Conservation (phyloP, 176 grass and related monocot species). For the Areca catechu region DNA sequence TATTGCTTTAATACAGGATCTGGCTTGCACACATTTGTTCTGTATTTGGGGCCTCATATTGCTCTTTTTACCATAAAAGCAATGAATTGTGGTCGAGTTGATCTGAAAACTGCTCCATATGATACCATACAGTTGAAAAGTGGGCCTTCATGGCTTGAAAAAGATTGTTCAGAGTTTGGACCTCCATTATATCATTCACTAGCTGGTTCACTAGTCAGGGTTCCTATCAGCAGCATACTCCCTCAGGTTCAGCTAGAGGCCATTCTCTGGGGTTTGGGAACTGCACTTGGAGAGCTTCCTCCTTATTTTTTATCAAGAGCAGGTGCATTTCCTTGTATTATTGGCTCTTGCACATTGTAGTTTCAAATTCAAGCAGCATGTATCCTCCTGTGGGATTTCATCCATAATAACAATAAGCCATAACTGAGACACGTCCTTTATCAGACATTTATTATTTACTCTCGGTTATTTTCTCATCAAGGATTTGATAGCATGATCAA, state of each 20-base stretch:
- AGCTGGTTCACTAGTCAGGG: conserved; percentile 47
- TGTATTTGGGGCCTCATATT: conserved; percentile 93
- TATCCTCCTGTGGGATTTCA: too few relatives aligned
- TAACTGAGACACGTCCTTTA: too few relatives aligned
- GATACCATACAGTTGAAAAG: conserved; percentile 85
- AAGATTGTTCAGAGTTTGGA: conserved; percentile 78
- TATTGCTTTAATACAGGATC: conserved; percentile 37
- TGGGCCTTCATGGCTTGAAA: conserved; percentile 84
- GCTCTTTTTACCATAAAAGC: conserved; percentile 96
- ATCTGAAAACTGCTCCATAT: conserved; percentile 84
- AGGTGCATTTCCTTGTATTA: conserved; percentile 27
- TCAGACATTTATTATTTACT: too few relatives aligned
- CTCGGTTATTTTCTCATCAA: too few relatives aligned
- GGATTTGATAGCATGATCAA: too few relatives aligned
- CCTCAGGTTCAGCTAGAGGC: conserved; percentile 84
- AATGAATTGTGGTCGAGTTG: conserved; percentile 73
- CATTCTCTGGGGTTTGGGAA: conserved; percentile 93
- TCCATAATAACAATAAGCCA: too few relatives aligned
- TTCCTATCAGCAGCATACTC: conserved; percentile 75
- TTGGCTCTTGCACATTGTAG: too few relatives aligned
- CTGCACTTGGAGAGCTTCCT: conserved; percentile 93
- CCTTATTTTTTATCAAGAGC: conserved; percentile 97
- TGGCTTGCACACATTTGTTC: conserved; percentile 90
- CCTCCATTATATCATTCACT: conserved; percentile 44
- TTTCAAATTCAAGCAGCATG: too few relatives aligned